These are phyloP conservation scores for Dioszegia aurantiaca DNA, from an alignment of 768 basidiomycete genomes.

Conservation along the genomic window DNA sequence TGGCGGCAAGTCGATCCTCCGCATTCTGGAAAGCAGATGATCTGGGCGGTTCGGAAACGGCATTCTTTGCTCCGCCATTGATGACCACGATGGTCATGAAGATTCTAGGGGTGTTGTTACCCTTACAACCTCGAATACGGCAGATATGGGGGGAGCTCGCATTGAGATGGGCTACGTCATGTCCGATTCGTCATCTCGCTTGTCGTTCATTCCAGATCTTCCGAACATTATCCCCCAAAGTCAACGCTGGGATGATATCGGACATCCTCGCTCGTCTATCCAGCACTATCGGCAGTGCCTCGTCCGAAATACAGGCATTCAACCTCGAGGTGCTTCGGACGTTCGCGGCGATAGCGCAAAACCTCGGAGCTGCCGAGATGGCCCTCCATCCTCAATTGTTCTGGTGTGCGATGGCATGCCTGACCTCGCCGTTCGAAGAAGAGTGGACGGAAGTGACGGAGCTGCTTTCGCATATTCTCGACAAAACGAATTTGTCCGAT, in stretches of 20 bases:
- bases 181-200: conserved; percentile 78
- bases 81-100: conserved; percentile 61
- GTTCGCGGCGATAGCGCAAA: conserved; percentile 59
- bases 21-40: conserved; percentile 47
- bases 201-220: conserved; percentile 89
- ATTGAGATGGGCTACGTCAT: conserved; percentile 78
- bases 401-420: conserved; percentile 78
- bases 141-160: conserved; percentile 77
- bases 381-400: conserved; percentile 71
- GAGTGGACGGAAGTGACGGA: conserved; percentile 71
- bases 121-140: conserved; percentile 66
- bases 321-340: conserved; percentile 75
- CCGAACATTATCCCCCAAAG: conserved; percentile 69
- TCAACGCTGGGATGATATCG: conserved; percentile 70
- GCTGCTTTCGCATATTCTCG: conserved; percentile 65
- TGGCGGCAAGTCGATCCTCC: conserved; percentile 27
- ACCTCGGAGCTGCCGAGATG: conserved; percentile 61
- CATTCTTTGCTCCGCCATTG: conserved; percentile 43
- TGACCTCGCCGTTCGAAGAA: conserved; percentile 74
- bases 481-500: conserved; percentile 70
- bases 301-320: conserved; percentile 75
- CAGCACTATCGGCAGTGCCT: conserved; percentile 73
- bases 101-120: conserved; percentile 66
- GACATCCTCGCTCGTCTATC: conserved; percentile 77
- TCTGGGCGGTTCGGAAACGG: conserved; percentile 20